Base-by-base conservation (phyloP, 1,139 yeast genomes). In the Blastobotrys petasosporus region DNA sequence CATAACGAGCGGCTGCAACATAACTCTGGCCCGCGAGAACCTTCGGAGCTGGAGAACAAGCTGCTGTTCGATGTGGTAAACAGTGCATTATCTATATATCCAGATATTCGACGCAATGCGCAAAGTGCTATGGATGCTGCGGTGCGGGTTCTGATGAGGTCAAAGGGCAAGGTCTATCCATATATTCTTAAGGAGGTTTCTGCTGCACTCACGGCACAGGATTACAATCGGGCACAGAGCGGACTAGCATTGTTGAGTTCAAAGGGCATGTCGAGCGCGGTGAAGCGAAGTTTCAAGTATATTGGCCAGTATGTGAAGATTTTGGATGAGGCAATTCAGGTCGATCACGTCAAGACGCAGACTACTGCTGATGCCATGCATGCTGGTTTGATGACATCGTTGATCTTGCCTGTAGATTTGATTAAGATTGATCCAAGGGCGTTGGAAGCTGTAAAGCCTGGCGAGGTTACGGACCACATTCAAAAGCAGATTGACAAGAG, bases 1-100 rank as follows among this genome's bases (percentile, higher is more conserved):
- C 97, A 92, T 56, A 78, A 79, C 61, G 80, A 84, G 51, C 75
- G 97, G 54, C 77, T 85, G 23, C 73, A 79, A 2, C 74, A 85
- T 45, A 92, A 84, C 58, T 79, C 90, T 1, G 84, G 94, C 0
- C 80, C 85, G 2, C 73, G 96, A 52, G 71, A 79, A 8, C 85
- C 85, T 57, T 78, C 90, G 0, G 76, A 73, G 10, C 63, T 84
- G 20, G 97, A 92, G 55, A 77, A 73, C 47, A 49, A 70, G 1
- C 66, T 94, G 39, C 64, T 94, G 35, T 74, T 72, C 44, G 95
- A 88, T 62, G 73, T 88, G n/a, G 79, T 85, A 7, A 66, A 70
- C 25, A 64, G 85, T 29, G 74, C 92, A 0, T 74, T 84, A 7
- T 86, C 96, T 0, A 72, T 82, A 0, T 92, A 87, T 57, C 71